phyloP scores from a whole-genome alignment of 345 rosid species.

The Clarkia xantiana region DNA sequence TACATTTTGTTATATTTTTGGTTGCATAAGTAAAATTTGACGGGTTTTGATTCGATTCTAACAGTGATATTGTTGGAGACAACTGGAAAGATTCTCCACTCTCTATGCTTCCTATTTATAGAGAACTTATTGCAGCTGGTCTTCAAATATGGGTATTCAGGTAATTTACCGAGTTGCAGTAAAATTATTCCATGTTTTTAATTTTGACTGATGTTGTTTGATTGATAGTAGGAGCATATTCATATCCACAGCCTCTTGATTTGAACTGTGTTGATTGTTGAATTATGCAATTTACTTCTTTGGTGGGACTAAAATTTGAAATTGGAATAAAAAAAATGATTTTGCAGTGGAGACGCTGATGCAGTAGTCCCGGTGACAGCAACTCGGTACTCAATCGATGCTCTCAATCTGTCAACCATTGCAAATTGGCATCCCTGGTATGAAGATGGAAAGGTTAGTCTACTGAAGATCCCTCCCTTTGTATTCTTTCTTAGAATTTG shows the following conservation, averaged over 20 bases:
- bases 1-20: neutral
- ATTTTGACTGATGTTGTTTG: too few species aligned
- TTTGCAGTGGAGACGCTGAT: conserved; percentile 62
- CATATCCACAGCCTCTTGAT: too few species aligned
- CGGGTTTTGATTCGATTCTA: neutral
- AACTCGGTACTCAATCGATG: conserved; percentile 39
- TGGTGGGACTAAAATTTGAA: neutral
- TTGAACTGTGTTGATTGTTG: too few species aligned
- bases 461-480: conserved; percentile 8
- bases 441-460: conserved; percentile 27
- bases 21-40: neutral
- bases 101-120: conserved; percentile 89
- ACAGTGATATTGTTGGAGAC: conserved; percentile 51
- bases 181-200: neutral
- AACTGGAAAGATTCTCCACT: conserved; percentile 80
- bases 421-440: conserved; percentile 66
- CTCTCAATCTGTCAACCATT: conserved; percentile 37
- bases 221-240: too few species aligned
- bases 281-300: too few species aligned
- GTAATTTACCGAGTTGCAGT: neutral
- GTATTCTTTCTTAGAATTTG: neutral
- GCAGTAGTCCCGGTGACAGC: conserved; percentile 58
- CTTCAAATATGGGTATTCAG: conserved; percentile 82
- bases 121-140: conserved; percentile 72
- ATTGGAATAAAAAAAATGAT: neutral